Conservation (phyloP, 352 stramenopile genomes). For the Phytophthora pluvialis region DNA sequence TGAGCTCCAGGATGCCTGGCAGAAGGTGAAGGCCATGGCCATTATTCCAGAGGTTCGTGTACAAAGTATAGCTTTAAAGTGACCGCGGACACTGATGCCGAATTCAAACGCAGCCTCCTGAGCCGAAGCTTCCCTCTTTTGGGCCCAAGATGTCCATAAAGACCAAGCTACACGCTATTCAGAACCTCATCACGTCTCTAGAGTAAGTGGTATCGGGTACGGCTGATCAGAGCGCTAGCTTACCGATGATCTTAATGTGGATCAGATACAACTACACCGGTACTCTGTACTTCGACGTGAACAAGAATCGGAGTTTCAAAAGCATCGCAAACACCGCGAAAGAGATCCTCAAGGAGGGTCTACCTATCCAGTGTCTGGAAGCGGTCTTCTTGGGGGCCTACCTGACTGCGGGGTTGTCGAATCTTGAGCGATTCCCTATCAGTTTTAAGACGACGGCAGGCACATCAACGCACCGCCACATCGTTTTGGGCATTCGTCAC, state of each 20-base stretch:
- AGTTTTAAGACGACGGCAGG: conserved; percentile 86
- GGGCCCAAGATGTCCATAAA: conserved; percentile 67
- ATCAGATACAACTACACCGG: conserved; percentile 89
- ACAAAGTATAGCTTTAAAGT: not conserved
- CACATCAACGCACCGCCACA: conserved; percentile 74
- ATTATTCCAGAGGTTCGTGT: conserved; percentile 53
- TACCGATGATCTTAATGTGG: not conserved
- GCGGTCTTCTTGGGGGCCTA: conserved; percentile 87
- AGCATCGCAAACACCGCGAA: conserved; percentile 87
- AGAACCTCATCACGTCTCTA: conserved; percentile 72
- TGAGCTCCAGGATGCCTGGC: conserved; percentile 71
- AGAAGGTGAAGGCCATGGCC: conserved; percentile 70
- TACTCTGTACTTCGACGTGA: conserved; percentile 85
- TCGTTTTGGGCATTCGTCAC: conserved; percentile 77
- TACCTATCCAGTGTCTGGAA: conserved; percentile 91
- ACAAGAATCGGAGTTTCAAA: conserved; percentile 91
- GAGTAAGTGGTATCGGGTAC: conserved; percentile 47
- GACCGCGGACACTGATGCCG: not conserved
- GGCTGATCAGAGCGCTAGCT: not conserved
- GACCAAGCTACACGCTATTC: conserved; percentile 57
- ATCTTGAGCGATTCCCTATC: conserved; percentile 84
- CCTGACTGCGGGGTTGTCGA: conserved; percentile 67
- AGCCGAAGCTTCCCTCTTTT: conserved; percentile 66
- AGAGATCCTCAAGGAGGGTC: conserved; percentile 81
- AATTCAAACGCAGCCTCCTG: conserved; percentile 44